A percentile compares a stretch with the other conserved stretches of the same genome.
These are phyloP conservation scores for Ogataea philodendri DNA, from an alignment of 805 yeast genomes.

Conservation along the genomic window DNA sequence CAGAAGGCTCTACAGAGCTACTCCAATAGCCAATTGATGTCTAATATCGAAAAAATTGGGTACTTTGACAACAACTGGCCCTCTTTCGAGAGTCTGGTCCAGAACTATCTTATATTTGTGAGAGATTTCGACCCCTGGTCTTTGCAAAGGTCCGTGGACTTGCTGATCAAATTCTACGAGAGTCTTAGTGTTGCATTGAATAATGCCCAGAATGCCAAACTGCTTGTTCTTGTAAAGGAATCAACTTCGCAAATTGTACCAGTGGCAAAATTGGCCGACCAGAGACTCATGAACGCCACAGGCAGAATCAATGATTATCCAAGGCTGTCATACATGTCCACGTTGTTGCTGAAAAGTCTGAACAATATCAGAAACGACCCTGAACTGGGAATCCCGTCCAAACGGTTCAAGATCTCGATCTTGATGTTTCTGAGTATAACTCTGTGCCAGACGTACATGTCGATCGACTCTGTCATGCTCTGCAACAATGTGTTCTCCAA, in stretches of 20 bases:
- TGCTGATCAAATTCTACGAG: slow-evolving; percentile 45
- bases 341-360: slow-evolving; percentile 46
- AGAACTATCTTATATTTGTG: slow-evolving; percentile 42
- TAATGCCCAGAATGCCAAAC: slow-evolving; percentile 40
- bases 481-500: slow-evolving; percentile 63
- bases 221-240: slow-evolving; percentile 39
- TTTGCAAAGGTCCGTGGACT: slow-evolving; percentile 50
- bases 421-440: slow-evolving; percentile 48
- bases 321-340: slow-evolving; percentile 46
- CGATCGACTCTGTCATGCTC: slow-evolving; percentile 51
- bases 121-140: slow-evolving; percentile 59
- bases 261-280: slow-evolving; percentile 42
- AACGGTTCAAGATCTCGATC: slow-evolving; percentile 41
- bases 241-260: slow-evolving; percentile 42
- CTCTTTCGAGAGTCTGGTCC: slow-evolving; percentile 45
- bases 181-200: slow-evolving; percentile 49
- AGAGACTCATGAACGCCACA: slow-evolving; percentile 37
- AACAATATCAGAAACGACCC: slow-evolving; percentile 49
- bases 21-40: slow-evolving; percentile 23
- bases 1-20: slow-evolving; percentile 27
- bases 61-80: slow-evolving; percentile 37
- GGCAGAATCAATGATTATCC: slow-evolving; percentile 37
- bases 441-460: slow-evolving; percentile 51
- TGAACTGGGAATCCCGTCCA: slow-evolving; percentile 33
- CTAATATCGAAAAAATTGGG: slow-evolving; percentile 30